Conservation (phyloP, 495 filamentous ascomycete species). For the Cercophora scortea region DNA sequence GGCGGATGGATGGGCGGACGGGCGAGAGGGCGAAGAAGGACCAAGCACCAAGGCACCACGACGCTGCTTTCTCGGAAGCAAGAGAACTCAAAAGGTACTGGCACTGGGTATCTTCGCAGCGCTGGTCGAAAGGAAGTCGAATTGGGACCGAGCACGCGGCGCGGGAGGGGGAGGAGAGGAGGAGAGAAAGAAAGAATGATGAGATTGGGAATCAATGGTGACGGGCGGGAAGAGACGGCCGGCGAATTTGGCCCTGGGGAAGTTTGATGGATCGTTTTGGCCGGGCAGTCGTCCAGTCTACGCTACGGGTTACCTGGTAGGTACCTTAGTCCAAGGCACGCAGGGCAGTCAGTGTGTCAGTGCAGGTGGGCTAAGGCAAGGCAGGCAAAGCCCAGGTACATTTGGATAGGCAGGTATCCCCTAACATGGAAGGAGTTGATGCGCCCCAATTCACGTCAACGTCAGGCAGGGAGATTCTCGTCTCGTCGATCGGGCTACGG, state of each 20-base stretch:
- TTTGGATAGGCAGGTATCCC: no score
- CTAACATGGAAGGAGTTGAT: background rate
- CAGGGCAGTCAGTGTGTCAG: no score
- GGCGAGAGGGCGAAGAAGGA: constrained; percentile 6
- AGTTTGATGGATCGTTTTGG: constrained; percentile 8
- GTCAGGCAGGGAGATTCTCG: background rate
- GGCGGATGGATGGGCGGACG: no score
- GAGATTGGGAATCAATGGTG: constrained; percentile 30
- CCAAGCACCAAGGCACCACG: constrained; percentile 6
- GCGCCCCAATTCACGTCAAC: background rate
- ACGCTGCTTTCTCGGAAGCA: constrained; percentile 2
- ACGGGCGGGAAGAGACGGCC: constrained; percentile 18
- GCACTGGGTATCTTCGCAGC: background rate
- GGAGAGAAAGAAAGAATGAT: constrained; percentile 33
- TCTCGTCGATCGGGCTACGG: constrained; percentile 11
- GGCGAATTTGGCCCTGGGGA: constrained; percentile 8
- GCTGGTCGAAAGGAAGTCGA: constrained; percentile 4
- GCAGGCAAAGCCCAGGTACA: no score
- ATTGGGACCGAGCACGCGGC: constrained; percentile 10
- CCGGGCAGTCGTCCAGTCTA: no score
- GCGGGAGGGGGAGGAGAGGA: constrained; percentile 10
- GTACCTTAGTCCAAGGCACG: no score
- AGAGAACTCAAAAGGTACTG: constrained; percentile 4
- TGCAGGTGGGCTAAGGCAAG: background rate
- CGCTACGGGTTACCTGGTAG: no score